Conservation (phyloP, 441 rosid species). For the Pelargonium citronellum region DNA sequence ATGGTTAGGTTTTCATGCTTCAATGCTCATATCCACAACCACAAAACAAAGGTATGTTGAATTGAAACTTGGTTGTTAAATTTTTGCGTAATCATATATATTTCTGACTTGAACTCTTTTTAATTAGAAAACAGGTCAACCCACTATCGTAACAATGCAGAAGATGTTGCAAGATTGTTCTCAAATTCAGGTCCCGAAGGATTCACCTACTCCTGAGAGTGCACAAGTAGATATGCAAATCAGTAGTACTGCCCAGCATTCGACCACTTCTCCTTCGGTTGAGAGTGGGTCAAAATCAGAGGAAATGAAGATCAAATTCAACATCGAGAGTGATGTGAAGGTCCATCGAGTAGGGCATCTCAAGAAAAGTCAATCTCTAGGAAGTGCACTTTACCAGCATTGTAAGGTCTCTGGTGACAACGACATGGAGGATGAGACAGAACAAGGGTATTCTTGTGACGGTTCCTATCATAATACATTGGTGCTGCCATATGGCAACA, state of each 20-base stretch:
- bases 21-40: slow-evolving; percentile 42
- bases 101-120: slow-evolving; percentile 15
- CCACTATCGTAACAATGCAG: slow-evolving; percentile 37
- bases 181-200: slow-evolving; percentile 31
- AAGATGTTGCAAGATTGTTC: slow-evolving; percentile 37
- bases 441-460: slow-evolving; percentile 43
- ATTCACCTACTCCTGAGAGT: slow-evolving; percentile 27
- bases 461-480: slow-evolving; percentile 33
- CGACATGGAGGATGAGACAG: slow-evolving; percentile 41
- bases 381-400: slow-evolving; percentile 48
- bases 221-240: slow-evolving; percentile 28
- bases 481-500: slow-evolving; percentile 26
- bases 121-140: slow-evolving; percentile 33
- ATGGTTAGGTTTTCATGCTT: slow-evolving; percentile 96
- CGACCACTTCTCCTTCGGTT: slow-evolving; percentile 24
- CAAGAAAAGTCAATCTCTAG: slow-evolving; percentile 70
- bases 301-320: slow-evolving; percentile 34
- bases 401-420: slow-evolving; percentile 30
- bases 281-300: slow-evolving; percentile 48
- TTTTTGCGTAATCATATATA: not conserved
- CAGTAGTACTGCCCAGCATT: slow-evolving; percentile 25
- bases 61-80: not conserved
- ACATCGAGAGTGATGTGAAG: slow-evolving; percentile 27
- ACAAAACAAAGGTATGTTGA: slow-evolving; percentile 56
- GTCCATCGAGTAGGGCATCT: slow-evolving; percentile 27